These are phyloP conservation scores for Westerdykella aurantiaca DNA, from an alignment of 2,329 filamentous ascomycete genomes.

Conservation along the genomic window DNA sequence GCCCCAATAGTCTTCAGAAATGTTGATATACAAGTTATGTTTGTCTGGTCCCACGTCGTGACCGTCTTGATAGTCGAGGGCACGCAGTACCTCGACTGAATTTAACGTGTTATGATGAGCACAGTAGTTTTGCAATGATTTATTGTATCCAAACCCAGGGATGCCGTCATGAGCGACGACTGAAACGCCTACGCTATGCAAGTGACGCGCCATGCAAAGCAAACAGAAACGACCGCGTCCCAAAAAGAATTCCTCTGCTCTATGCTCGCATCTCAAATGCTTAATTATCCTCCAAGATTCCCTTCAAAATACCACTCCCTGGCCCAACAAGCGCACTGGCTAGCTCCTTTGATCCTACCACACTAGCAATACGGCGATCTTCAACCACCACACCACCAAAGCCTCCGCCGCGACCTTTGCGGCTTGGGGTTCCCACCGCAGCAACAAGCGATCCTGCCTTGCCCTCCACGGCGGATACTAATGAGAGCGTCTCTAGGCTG, in stretches of 20 bases:
- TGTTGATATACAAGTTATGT: too few species aligned
- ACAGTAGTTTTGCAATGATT: background rate
- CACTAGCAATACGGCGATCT: conserved; percentile 73
- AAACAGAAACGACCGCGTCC: background rate
- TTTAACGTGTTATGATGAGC: too few species aligned
- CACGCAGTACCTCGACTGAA: too few species aligned
- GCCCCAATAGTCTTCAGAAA: too few species aligned
- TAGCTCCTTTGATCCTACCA: conserved; percentile 74
- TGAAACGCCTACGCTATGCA: background rate
- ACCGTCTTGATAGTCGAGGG: too few species aligned
- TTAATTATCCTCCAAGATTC: conserved; percentile 23
- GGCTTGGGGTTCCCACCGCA: conserved; percentile 63
- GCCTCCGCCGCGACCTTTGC: conserved; percentile 51
- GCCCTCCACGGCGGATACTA: conserved; percentile 66
- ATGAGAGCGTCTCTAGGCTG: conserved; percentile 79
- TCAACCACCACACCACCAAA: conserved; percentile 52
- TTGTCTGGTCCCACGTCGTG: too few species aligned
- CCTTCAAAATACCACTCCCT: conserved; percentile 38
- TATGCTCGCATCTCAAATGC: background rate
- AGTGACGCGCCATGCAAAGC: conserved; percentile 7
- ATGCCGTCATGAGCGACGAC: too few species aligned
- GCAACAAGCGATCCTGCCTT: conserved; percentile 61
- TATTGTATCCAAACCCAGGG: background rate
- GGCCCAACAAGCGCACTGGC: conserved; percentile 58
- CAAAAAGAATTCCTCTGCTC: conserved; percentile 1